phyloP scores from a whole-genome alignment of 108 stramenopile species.

The Cyclotella choctawhatcheeana region DNA sequence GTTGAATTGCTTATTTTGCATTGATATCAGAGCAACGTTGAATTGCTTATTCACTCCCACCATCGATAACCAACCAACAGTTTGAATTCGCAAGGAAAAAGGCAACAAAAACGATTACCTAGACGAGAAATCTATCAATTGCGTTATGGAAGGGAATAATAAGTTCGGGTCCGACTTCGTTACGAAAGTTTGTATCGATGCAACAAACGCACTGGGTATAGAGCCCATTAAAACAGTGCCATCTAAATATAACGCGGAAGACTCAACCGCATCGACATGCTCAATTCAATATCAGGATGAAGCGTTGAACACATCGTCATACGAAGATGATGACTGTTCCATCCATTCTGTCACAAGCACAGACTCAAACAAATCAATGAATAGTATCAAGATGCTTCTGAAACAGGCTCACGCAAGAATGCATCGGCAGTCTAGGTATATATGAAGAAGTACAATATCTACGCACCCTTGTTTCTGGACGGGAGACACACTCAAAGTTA shows the following conservation, averaged over 20 bases:
- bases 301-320: background rate
- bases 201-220: background rate
- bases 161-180: constrained; percentile 9
- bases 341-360: background rate
- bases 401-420: constrained; percentile 21
- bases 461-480: constrained; percentile 16
- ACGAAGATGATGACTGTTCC: constrained; percentile 10
- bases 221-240: background rate
- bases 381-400: background rate
- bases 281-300: background rate
- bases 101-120: too few species aligned
- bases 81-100: too few species aligned
- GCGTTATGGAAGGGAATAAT: background rate
- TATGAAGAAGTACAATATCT: constrained; percentile 36
- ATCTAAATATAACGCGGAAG: background rate
- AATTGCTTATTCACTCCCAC: too few species aligned
- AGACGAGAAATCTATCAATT: background rate
- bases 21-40: too few species aligned
- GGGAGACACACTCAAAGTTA: constrained; percentile 17
- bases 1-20: too few species aligned
- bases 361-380: constrained; percentile 6
- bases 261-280: background rate
- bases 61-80: too few species aligned
- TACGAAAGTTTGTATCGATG: background rate
- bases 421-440: constrained; percentile 39